A percentile compares a stretch with the other conserved stretches of the same genome.
phyloP scores from a whole-genome alignment of 106 monocot species.

The Posidonia australis region DNA sequence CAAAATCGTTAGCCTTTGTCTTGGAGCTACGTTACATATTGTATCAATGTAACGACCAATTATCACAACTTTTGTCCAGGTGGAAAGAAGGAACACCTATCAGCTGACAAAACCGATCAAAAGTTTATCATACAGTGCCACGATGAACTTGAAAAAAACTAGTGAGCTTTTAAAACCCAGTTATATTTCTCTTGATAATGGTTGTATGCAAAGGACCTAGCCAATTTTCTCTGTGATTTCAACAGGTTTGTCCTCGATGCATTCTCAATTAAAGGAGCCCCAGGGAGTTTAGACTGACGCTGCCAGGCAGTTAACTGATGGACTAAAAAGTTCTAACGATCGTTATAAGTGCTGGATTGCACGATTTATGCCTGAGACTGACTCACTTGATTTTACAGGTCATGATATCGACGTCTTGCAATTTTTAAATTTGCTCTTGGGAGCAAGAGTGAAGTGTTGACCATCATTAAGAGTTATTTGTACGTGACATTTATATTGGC shows the following conservation, averaged over 20 bases:
- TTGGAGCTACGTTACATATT: no score
- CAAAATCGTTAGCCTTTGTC: not conserved
- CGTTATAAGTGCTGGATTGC: no score
- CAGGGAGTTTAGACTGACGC: constrained; percentile 30
- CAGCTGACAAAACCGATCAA: constrained; percentile 17
- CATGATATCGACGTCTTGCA: no score
- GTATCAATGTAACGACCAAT: not conserved
- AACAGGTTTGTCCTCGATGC: constrained; percentile 47
- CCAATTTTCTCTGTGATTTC: not conserved
- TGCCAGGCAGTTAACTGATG: not conserved
- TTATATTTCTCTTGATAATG: not conserved
- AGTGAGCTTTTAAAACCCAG: constrained; percentile 16
- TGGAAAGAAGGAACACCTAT: constrained; percentile 14
- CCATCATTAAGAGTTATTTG: no score
- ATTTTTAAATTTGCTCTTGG: no score
- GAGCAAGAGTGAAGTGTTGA: no score
- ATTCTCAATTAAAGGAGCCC: constrained; percentile 56
- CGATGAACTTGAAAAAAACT: constrained; percentile 8
- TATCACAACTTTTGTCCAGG: constrained; percentile 20
- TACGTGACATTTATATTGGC: no score
- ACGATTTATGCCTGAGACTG: no score
- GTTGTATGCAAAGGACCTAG: not conserved
- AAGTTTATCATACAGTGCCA: constrained; percentile 41
- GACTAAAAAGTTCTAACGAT: not conserved
- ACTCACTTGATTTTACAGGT: no score